Percentiles rank a stretch among this genome's conserved stretches.
Evolutionary conservation across 2,329 filamentous ascomycete genomes (phyloP).

Genomic region (Aspergillus fijiensis): DNA sequence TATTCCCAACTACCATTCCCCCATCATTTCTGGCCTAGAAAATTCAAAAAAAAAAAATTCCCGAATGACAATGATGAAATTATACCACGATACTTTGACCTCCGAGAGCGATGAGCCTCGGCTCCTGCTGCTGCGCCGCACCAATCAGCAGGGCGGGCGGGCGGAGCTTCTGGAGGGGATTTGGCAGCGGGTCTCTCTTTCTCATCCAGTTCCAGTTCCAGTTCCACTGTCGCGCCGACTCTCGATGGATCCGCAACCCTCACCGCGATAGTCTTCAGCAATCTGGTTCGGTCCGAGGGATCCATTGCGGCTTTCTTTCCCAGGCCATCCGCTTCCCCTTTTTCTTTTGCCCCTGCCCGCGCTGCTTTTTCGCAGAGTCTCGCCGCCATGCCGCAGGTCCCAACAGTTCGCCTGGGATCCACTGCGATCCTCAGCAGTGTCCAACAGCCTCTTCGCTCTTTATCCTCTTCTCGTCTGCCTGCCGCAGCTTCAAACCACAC

Average conservation of each 20-base stretch:
- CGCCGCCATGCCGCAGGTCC: constrained; percentile 3
- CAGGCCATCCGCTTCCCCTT: neutral
- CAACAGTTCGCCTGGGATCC: constrained; percentile 3
- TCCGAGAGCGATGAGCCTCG: neutral
- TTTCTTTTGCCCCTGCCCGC: neutral
- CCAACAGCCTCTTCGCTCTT: constrained; percentile 7
- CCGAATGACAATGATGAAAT: neutral
- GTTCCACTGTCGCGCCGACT: too few relatives aligned
- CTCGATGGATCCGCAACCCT: neutral
- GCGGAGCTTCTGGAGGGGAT: too few relatives aligned
- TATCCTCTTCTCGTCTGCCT: constrained; percentile 3
- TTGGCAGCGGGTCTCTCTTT: too few relatives aligned
- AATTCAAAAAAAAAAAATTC: neutral
- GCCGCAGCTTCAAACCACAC: neutral
- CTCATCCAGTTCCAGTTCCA: too few relatives aligned
- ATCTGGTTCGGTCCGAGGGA: neutral
- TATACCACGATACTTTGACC: neutral
- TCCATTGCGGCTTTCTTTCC: neutral
- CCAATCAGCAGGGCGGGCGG: neutral
- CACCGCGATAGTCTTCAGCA: neutral
- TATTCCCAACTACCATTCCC: neutral
- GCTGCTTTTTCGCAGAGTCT: neutral
- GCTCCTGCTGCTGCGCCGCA: neutral
- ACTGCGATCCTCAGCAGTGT: neutral
- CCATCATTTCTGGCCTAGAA: neutral